These are phyloP conservation scores for Agroathelia rolfsii DNA, from an alignment of 1,284 basidiomycete species.

Conservation along the genomic window DNA sequence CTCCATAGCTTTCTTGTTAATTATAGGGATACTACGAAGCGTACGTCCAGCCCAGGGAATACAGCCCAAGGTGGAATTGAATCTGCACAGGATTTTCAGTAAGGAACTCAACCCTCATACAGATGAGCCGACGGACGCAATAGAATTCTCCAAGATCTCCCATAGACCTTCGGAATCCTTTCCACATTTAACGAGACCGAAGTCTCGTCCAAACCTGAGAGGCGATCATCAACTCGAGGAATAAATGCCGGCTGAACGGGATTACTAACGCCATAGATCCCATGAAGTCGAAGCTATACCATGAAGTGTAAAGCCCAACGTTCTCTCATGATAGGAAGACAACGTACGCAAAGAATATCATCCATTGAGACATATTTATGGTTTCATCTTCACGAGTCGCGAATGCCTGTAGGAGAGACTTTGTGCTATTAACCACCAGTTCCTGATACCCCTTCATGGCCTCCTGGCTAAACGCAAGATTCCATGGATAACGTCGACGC, in stretches of 20 bases:
- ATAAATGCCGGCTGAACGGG: neutral
- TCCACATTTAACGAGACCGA: neutral
- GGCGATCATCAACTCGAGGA: too few species aligned
- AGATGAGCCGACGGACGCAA: neutral
- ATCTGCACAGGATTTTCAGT: constrained; percentile 1
- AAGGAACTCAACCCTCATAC: neutral
- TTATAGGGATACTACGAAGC: constrained; percentile 2
- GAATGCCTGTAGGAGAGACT: constrained; percentile 29
- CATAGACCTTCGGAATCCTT: neutral
- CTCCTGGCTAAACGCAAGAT: constrained; percentile 35
- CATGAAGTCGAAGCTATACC: constrained; percentile 49
- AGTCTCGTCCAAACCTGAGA: neutral
- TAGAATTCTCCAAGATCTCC: neutral
- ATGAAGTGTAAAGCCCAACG: constrained; percentile 6
- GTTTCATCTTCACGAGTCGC: constrained; percentile 19
- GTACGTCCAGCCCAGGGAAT: neutral
- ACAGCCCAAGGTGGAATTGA: neutral
- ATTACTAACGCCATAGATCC: constrained; percentile 50
- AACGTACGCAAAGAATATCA: constrained; percentile 44
- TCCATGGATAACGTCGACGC: constrained; percentile 41
- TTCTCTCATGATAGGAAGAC: constrained; percentile 6
- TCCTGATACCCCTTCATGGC: constrained; percentile 44
- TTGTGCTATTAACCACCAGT: constrained; percentile 27
- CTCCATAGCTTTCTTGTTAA: constrained; percentile 2
- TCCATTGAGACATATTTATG: constrained; percentile 33